Percentiles rank a stretch among this genome's conserved stretches.
These are phyloP conservation scores for Claviceps sp. DNA, from an alignment of 2,329 filamentous ascomycete genomes.

Conservation along the genomic window DNA sequence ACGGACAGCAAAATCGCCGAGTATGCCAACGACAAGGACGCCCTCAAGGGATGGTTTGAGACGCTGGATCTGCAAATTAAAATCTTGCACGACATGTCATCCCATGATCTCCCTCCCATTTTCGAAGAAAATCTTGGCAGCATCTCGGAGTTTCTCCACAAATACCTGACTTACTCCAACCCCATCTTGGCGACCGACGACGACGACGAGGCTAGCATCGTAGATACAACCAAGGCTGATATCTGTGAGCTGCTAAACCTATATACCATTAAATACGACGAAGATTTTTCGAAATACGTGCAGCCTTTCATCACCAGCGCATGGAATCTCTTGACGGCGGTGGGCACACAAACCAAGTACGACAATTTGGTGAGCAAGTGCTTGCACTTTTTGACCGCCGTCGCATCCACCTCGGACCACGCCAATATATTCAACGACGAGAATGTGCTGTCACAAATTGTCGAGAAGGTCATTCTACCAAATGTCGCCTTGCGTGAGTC, in stretches of 20 bases:
- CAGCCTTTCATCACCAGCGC: slow-evolving; percentile 77
- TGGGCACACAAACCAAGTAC: slow-evolving; percentile 81
- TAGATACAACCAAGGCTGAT: slow-evolving; percentile 82
- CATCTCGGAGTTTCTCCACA: slow-evolving; percentile 72
- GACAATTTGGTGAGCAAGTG: slow-evolving; percentile 91
- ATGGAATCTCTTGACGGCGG: slow-evolving; percentile 80
- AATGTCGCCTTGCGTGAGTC: slow-evolving; percentile 87
- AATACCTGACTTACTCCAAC: slow-evolving; percentile 86
- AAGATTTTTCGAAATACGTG: slow-evolving; percentile 74
- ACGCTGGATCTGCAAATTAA: slow-evolving; percentile 82
- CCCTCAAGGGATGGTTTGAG: slow-evolving; percentile 65
- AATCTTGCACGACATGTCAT: slow-evolving; percentile 93
- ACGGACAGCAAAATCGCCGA: slow-evolving; percentile 60
- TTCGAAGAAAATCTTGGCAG: slow-evolving; percentile 79
- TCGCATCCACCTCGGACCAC: slow-evolving; percentile 66
- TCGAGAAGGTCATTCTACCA: slow-evolving; percentile 90
- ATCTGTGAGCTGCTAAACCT: slow-evolving; percentile 86
- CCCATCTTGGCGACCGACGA: slow-evolving; percentile 71
- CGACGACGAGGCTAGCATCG: slow-evolving; percentile 71
- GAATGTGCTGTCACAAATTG: slow-evolving; percentile 67
- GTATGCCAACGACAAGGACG: slow-evolving; percentile 61
- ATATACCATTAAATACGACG: slow-evolving; percentile 89
- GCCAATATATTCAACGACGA: slow-evolving; percentile 77
- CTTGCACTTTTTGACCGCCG: slow-evolving; percentile 83
- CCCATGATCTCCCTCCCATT: slow-evolving; percentile 84